Evolutionary conservation across 257 asterid species (phyloP), one percentile per base, ranked within the genome.

Genomic region (Nyctanthes arbortristis): DNA sequence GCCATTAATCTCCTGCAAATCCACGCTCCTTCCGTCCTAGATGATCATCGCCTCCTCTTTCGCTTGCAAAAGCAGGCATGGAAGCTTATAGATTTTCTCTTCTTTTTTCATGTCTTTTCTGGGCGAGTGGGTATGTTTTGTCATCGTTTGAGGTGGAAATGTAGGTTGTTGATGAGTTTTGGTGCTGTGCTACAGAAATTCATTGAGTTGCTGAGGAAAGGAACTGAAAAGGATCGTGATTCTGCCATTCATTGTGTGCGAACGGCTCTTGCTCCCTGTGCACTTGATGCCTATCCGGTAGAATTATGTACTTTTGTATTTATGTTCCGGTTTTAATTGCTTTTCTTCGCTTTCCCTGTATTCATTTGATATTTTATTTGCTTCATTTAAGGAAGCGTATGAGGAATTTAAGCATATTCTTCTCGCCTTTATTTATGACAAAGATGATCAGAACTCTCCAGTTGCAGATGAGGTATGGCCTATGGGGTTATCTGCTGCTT

Each of bases 251-350:
- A 85, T 65, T 94, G 95, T 62, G 82, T 84, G 65, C 84, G 96
- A 27, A 80, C 79, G 52, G 86, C 94, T 47, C 95, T 94, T 39
- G 98, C 98, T 14, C 97, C 99, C 14, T 89, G 97, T 78, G 99
- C 99, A 4, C 82, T 94, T 18, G 92, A 86, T 85, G 99, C 98
- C 58, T 94, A 94, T 72, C 99, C 98, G 80, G 99, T 94, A 77
- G 14, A 68, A 49, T 71, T 56, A 22, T 40, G 28, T 37, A 16
- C 3, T 73, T 18, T 2, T 68, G 6, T 72, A 45, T 36, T n/a
- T 39, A 0, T 65, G 10, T n/a, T 59, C 58, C 45, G 40, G 30
- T 52, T 24, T 24, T 66, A 58, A 34, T 6, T 2, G 20, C 37
- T 22, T 52, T 27, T 24, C 24, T 75, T 57, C 10, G 35, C 16